A percentile compares a stretch with the other conserved stretches of the same genome.
phyloP scores from a whole-genome alignment of 768 basidiomycete genomes.

The Termitomyces sp. region DNA sequence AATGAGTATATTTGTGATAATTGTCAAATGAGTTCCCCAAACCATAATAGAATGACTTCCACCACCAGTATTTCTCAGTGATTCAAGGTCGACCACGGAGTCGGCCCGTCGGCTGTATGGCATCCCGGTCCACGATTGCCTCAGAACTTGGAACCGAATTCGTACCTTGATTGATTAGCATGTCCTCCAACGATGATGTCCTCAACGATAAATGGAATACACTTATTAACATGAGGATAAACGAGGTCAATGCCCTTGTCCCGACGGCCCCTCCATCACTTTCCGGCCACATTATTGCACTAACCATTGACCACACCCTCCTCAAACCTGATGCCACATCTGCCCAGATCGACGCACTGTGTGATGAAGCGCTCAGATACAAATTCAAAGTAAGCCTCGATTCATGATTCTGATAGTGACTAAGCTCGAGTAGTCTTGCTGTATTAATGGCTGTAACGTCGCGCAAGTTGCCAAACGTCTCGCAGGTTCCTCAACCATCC shows the following conservation, averaged over 20 bases:
- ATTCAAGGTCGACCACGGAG: no score
- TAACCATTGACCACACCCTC: constrained; percentile 43
- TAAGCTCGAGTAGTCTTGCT: constrained; percentile 36
- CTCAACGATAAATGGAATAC: constrained; percentile 29
- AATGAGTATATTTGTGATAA: no score
- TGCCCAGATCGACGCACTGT: constrained; percentile 39
- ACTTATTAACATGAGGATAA: constrained; percentile 24
- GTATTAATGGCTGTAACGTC: constrained; percentile 43
- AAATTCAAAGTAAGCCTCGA: constrained; percentile 40
- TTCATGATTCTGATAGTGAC: not conserved
- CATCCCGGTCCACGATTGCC: no score
- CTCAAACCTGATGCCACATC: constrained; percentile 45
- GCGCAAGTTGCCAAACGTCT: constrained; percentile 36
- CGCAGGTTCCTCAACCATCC: constrained; percentile 28
- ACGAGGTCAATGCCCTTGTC: constrained; percentile 19
- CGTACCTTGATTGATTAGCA: constrained; percentile 1
- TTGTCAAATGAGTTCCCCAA: not conserved
- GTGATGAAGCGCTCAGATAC: constrained; percentile 41
- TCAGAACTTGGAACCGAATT: not conserved
- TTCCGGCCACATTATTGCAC: constrained; percentile 21
- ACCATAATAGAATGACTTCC: not conserved
- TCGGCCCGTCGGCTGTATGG: not conserved
- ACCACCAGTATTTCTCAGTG: not conserved
- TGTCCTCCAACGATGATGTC: constrained; percentile 22
- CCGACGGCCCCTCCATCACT: not conserved